phyloP scores from a whole-genome alignment of 2,329 filamentous ascomycete genomes.

The Pseudogymnoascus sp. region DNA sequence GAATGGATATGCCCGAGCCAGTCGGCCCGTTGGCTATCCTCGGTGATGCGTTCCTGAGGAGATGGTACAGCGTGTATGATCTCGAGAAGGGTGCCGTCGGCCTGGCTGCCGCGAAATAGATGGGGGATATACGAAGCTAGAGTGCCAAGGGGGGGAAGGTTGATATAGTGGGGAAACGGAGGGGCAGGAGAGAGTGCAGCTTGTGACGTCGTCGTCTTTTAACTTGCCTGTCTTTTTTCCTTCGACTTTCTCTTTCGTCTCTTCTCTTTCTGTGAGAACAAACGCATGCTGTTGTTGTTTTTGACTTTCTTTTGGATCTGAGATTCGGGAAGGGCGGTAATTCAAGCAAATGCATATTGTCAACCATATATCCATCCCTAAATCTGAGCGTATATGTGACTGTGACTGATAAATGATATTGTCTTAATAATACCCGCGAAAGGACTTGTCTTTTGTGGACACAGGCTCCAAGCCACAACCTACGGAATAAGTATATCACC shows the following conservation, averaged over 20 bases:
- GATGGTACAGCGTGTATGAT: slow-evolving; percentile 95
- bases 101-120: slow-evolving; percentile 72
- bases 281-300: neutral
- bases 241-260: neutral
- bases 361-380: neutral
- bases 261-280: neutral
- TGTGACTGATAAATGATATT: no score
- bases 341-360: slow-evolving; percentile 2
- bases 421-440: no score
- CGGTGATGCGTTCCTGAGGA: slow-evolving; percentile 77
- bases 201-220: neutral
- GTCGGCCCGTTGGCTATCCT: slow-evolving; percentile 90
- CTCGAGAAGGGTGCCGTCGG: slow-evolving; percentile 83
- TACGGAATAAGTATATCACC: no score
- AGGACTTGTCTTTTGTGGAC: no score
- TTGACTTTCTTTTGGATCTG: neutral
- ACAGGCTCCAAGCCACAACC: no score
- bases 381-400: neutral
- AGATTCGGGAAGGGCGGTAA: slow-evolving; percentile 5
- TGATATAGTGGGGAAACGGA: neutral
- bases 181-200: neutral
- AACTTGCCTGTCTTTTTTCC: neutral
- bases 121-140: neutral
- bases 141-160: neutral
- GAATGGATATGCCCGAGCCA: slow-evolving; percentile 80